Percentiles rank a stretch among this genome's conserved stretches.
These are phyloP conservation scores for Solanum hybrid DNA, from an alignment of 305 asterid species.

Conservation along the genomic window DNA sequence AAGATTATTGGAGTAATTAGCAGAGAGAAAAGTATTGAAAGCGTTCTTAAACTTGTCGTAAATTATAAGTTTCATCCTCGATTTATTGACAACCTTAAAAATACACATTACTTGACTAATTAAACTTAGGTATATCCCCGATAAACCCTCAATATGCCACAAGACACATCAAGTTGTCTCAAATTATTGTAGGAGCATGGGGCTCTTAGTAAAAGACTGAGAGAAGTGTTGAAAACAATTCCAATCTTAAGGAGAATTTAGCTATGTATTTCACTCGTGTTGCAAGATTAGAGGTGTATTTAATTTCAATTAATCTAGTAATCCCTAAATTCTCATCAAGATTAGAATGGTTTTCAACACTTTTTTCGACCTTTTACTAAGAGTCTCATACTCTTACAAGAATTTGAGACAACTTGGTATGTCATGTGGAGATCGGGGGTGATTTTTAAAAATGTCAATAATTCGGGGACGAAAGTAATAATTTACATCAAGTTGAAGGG, in stretches of 20 bases:
- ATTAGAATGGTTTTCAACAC: not conserved
- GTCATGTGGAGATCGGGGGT: not conserved
- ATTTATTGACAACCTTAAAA: too few species aligned
- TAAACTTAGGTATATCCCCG: not conserved
- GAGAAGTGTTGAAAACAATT: not conserved
- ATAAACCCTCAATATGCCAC: too few species aligned
- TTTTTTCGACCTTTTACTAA: too few species aligned
- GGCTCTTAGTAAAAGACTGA: too few species aligned
- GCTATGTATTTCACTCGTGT: not conserved
- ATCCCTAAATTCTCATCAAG: not conserved
- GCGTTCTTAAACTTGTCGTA: fast-evolving
- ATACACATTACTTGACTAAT: too few species aligned
- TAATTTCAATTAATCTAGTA: not conserved
- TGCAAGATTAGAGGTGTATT: not conserved
- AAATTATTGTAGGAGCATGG: too few species aligned
- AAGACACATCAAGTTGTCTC: not conserved
- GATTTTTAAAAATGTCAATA: too few species aligned
- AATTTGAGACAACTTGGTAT: too few species aligned
- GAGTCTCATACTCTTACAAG: not conserved
- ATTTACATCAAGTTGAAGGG: not conserved
- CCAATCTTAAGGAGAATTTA: too few species aligned
- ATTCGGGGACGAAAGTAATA: fast-evolving
- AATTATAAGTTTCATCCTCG: too few species aligned
- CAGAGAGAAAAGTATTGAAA: not conserved
- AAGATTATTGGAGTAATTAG: too few species aligned